Conservation (phyloP, 345 rosid species). For the Draba incana region DNA sequence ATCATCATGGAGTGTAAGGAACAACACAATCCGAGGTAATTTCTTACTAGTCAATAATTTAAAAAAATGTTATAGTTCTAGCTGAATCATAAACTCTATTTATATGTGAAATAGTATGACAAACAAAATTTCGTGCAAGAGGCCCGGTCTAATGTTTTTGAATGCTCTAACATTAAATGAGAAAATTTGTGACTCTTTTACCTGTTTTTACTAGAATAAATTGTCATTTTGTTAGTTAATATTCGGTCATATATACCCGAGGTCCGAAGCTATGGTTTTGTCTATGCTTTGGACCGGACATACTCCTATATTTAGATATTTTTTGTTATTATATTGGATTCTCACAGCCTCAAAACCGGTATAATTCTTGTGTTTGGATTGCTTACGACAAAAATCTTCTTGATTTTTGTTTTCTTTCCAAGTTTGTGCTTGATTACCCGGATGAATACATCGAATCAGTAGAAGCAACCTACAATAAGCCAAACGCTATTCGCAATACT, state of each 20-base stretch:
- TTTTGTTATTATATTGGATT: too few species aligned
- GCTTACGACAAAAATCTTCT: neutral
- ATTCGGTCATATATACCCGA: too few species aligned
- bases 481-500: neutral
- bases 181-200: too few species aligned
- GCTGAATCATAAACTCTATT: neutral
- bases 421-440: constrained; percentile 36
- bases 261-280: too few species aligned
- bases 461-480: constrained; percentile 27
- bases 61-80: neutral
- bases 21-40: constrained; percentile 25
- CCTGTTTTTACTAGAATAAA: too few species aligned
- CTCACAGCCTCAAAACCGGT: neutral
- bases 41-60: neutral
- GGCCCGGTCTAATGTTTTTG: too few species aligned
- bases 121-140: too few species aligned
- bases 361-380: neutral
- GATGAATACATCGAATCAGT: constrained; percentile 34
- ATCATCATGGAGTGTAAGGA: constrained; percentile 27
- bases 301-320: too few species aligned
- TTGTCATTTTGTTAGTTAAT: too few species aligned
- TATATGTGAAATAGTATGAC: neutral
- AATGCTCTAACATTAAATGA: too few species aligned
- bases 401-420: neutral
- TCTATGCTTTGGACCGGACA: too few species aligned